These are phyloP conservation scores for Sphaerulina populicola DNA, from an alignment of 2,329 filamentous ascomycete species.

Conservation along the genomic window DNA sequence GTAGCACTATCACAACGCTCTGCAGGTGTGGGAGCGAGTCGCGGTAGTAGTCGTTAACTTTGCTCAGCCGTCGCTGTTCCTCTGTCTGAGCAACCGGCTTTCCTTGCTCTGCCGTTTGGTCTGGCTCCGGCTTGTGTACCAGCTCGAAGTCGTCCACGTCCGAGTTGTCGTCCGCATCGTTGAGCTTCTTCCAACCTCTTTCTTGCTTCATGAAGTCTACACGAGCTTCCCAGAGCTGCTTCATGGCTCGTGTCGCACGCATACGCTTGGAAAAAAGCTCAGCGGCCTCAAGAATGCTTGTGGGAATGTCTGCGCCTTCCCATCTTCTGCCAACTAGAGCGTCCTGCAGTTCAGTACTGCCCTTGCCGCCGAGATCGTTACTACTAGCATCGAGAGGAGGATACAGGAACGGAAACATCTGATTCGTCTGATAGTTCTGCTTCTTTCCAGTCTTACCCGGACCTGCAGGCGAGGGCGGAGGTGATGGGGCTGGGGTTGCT, in stretches of 20 bases:
- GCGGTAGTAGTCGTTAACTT: constrained; percentile 74
- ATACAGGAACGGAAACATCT: constrained; percentile 97
- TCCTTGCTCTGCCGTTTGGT: constrained; percentile 31
- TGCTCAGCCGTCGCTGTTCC: constrained; percentile 29
- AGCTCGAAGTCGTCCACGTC: constrained; percentile 32
- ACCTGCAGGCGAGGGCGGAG: constrained; percentile 80
- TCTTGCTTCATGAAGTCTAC: constrained; percentile 88
- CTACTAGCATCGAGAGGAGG: constrained; percentile 82
- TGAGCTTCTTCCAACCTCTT: constrained; percentile 67
- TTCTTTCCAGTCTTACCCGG: constrained; percentile 89
- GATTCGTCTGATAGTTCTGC: constrained; percentile 98
- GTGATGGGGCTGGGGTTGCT: constrained; percentile 92
- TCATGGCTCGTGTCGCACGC: constrained; percentile 81
- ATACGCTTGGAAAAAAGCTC: constrained; percentile 84
- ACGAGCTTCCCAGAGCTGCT: constrained; percentile 89
- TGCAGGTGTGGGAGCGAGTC: constrained; percentile 76
- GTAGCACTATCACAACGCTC: constrained; percentile 82
- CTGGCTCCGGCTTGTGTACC: constrained; percentile 19
- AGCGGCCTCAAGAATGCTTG: constrained; percentile 90
- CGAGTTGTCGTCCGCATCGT: constrained; percentile 27
- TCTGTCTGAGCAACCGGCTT: constrained; percentile 22
- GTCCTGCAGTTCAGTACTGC: constrained; percentile 70
- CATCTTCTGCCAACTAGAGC: constrained; percentile 72
- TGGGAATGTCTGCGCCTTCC: constrained; percentile 89
- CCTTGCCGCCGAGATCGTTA: constrained; percentile 85